These are phyloP conservation scores for Stagonosporopsis cucurbitacearum DNA, from an alignment of 2,329 filamentous ascomycete species.

Conservation along the genomic window DNA sequence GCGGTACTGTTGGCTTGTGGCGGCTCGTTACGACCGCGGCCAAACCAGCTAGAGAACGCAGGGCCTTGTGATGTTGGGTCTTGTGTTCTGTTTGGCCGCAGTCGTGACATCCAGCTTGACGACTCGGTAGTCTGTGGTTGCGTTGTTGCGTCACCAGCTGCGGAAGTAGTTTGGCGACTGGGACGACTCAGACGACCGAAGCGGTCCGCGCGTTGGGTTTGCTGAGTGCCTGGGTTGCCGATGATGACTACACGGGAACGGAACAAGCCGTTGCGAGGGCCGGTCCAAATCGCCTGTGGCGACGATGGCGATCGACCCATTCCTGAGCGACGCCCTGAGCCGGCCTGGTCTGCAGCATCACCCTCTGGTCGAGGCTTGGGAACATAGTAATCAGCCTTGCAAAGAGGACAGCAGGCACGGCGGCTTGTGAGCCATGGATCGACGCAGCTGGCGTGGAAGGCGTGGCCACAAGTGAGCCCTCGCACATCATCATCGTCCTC, in stretches of 20 bases:
- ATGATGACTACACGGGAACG: constrained; percentile 43
- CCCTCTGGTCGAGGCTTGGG: constrained; percentile 81
- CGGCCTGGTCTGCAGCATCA: constrained; percentile 43
- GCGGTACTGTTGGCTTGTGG: constrained; percentile 20
- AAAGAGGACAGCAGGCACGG: constrained; percentile 93
- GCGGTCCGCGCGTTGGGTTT: constrained; percentile 23
- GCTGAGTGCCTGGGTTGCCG: constrained; percentile 17
- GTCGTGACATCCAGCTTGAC: constrained; percentile 36
- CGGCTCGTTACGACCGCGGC: constrained; percentile 28
- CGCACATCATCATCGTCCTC: constrained; percentile 97
- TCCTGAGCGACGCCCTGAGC: constrained; percentile 38
- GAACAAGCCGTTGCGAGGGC: constrained; percentile 41
- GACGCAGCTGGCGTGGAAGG: constrained; percentile 94
- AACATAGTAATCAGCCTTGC: constrained; percentile 96
- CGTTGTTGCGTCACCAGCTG: constrained; percentile 16
- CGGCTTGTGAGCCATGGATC: constrained; percentile 96
- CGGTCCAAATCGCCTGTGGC: constrained; percentile 43
- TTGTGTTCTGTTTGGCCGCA: constrained; percentile 23
- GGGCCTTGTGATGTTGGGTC: constrained; percentile 8
- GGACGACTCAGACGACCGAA: constrained; percentile 37
- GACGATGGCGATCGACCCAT: constrained; percentile 41
- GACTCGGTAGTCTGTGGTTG: constrained; percentile 18
- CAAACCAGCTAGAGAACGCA: constrained; percentile 37
- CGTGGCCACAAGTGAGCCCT: constrained; percentile 93
- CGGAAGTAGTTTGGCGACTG: constrained; percentile 30